Conservation (phyloP, 2,329 filamentous ascomycete genomes). For the Pestalotiopsis sp. region DNA sequence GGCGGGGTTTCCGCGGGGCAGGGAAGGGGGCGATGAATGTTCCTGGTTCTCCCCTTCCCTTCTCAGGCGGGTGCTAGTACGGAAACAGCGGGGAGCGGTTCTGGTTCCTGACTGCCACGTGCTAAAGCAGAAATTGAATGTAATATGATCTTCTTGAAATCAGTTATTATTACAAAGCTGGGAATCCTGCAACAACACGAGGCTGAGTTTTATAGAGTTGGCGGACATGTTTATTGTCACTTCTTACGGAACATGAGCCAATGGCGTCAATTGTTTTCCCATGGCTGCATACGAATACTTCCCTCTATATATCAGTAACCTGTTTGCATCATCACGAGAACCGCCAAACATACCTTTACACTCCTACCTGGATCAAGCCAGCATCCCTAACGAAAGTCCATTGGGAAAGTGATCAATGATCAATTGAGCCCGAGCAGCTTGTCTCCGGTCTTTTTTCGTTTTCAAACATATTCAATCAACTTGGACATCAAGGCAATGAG, state of each 20-base stretch:
- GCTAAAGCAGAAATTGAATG: background rate
- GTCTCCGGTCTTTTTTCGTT: too few relatives aligned
- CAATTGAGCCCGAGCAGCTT: too few relatives aligned
- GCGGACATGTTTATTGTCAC: background rate
- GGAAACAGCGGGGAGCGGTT: constrained; percentile 4
- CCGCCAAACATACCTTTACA: too few relatives aligned
- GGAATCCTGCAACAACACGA: background rate
- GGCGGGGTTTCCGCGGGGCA: constrained; percentile 6
- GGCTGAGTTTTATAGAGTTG: background rate
- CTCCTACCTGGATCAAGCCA: too few relatives aligned
- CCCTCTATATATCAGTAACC: too few relatives aligned
- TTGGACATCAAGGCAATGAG: background rate
- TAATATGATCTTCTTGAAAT: background rate
- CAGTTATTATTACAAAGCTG: background rate
- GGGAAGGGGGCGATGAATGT: background rate
- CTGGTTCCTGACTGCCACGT: constrained; percentile 3
- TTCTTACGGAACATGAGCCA: too few relatives aligned
- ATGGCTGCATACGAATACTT: too few relatives aligned
- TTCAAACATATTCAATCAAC: background rate
- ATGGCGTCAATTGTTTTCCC: too few relatives aligned
- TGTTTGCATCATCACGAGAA: too few relatives aligned
- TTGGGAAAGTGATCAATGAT: too few relatives aligned
- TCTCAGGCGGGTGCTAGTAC: background rate
- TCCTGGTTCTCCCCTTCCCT: background rate
- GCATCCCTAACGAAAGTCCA: too few relatives aligned